Conservation (phyloP, 2,329 filamentous ascomycete species). For the Aspergillus novoparasiticus region DNA sequence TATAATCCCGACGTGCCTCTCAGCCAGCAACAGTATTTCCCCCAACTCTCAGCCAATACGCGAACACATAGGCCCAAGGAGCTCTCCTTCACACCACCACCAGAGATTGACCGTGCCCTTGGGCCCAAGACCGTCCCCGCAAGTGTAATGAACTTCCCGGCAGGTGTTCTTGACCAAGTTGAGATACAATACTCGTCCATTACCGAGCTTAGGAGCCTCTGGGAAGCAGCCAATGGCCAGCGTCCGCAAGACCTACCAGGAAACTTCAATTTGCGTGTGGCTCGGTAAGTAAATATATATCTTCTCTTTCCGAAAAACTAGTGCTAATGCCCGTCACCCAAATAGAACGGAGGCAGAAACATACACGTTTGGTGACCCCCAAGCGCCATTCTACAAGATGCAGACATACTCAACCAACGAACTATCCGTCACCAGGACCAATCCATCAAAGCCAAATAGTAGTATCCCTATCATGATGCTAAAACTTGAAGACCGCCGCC, state of each 20-base stretch:
- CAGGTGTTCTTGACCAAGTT: constrained; percentile 36
- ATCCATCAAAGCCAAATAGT: constrained; percentile 42
- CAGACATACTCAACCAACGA: constrained; percentile 47
- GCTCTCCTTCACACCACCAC: constrained; percentile 34
- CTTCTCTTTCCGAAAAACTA: not conserved
- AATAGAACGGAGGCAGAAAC: constrained; percentile 43
- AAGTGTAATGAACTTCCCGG: constrained; percentile 45
- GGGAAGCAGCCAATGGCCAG: constrained; percentile 51
- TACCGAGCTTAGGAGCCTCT: constrained; percentile 44
- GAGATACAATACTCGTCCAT: constrained; percentile 41
- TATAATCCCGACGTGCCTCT: constrained; percentile 44
- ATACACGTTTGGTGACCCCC: constrained; percentile 46
- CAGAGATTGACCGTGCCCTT: constrained; percentile 39
- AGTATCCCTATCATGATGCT: constrained; percentile 48
- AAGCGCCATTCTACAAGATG: constrained; percentile 49
- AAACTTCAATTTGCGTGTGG: constrained; percentile 44
- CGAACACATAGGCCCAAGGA: constrained; percentile 22
- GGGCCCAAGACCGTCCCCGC: constrained; percentile 47
- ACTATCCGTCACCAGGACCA: constrained; percentile 44
- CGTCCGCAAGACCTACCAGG: constrained; percentile 33
- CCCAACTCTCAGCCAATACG: constrained; percentile 24
- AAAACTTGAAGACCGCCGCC: constrained; percentile 43
- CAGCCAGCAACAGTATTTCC: constrained; percentile 41
- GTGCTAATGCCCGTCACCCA: constrained; percentile 26
- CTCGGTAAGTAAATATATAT: constrained; percentile 35